These are phyloP conservation scores for Zygosaccharomyces pseudobailii DNA, from an alignment of 1,139 yeast genomes.

Conservation along the genomic window DNA sequence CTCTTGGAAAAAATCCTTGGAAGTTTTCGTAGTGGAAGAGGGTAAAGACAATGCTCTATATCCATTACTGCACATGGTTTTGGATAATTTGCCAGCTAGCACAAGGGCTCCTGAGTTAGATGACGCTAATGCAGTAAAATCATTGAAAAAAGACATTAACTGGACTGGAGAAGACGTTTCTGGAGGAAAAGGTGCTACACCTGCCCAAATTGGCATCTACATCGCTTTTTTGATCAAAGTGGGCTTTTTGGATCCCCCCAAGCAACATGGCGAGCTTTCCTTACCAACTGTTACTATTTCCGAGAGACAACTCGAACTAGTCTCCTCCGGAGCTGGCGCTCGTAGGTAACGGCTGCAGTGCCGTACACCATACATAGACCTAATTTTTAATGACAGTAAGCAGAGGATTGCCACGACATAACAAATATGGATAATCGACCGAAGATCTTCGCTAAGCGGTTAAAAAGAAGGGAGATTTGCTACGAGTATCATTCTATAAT, in stretches of 20 bases:
- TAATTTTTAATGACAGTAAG: no score
- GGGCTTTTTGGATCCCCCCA: constrained; percentile 71
- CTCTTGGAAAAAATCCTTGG: constrained; percentile 73
- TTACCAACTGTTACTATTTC: constrained; percentile 59
- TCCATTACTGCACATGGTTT: constrained; percentile 89
- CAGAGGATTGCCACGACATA: no score
- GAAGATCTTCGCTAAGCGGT: no score
- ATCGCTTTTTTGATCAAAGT: constrained; percentile 72
- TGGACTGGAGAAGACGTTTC: constrained; percentile 66
- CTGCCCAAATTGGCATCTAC: constrained; percentile 64
- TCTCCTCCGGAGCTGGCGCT: constrained; percentile 83
- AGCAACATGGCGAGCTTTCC: constrained; percentile 36
- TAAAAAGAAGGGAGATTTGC: no score
- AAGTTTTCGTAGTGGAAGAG: constrained; percentile 65
- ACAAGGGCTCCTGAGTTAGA: constrained; percentile 95
- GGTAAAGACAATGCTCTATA: constrained; percentile 79
- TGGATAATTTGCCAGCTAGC: constrained; percentile 84
- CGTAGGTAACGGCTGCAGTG: constrained; percentile 41
- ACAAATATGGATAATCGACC: no score
- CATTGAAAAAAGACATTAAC: constrained; percentile 55
- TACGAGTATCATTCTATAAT: no score
- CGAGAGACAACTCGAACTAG: constrained; percentile 57
- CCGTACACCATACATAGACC: neutral
- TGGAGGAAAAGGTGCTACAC: constrained; percentile 67
- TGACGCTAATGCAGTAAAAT: constrained; percentile 69